Evolutionary conservation across 1,284 basidiomycete genomes (phyloP).

Genomic region (Fistulinella cinereoalba): DNA sequence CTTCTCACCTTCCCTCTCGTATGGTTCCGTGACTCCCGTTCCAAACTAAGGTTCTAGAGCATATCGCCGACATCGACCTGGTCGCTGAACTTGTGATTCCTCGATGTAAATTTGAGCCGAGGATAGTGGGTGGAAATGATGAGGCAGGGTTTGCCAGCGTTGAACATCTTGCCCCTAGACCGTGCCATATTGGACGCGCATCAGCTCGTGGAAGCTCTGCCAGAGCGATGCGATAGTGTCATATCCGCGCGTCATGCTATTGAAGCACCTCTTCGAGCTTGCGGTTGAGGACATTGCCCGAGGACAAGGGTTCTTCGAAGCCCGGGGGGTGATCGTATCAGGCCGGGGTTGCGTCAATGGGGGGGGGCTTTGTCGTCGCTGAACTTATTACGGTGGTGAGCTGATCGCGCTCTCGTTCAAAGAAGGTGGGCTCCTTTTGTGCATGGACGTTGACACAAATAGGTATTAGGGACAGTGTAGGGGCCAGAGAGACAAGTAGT

Average conservation of each 20-base stretch:
- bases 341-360: background rate
- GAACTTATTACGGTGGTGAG: constrained; percentile 65
- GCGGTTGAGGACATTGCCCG: constrained; percentile 88
- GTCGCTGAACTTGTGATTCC: constrained; percentile 65
- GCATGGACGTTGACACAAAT: constrained; percentile 28
- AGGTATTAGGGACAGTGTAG: too few species aligned
- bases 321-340: constrained; percentile 50
- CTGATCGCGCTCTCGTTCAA: constrained; percentile 73
- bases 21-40: constrained; percentile 89
- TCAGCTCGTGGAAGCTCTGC: constrained; percentile 78
- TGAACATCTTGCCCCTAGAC: constrained; percentile 97
- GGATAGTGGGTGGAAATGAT: constrained; percentile 77
- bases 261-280: constrained; percentile 89
- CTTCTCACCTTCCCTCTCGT: constrained; percentile 92
- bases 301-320: constrained; percentile 85
- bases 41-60: constrained; percentile 83
- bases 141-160: constrained; percentile 89
- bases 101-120: constrained; percentile 76
- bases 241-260: constrained; percentile 93
- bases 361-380: too few species aligned
- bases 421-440: constrained; percentile 57
- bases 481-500: too few species aligned
- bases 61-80: constrained; percentile 62
- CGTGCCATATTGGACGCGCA: constrained; percentile 57
- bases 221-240: constrained; percentile 86